phyloP scores from a whole-genome alignment of 2,329 filamentous ascomycete genomes.

The Colletotrichum siamense region DNA sequence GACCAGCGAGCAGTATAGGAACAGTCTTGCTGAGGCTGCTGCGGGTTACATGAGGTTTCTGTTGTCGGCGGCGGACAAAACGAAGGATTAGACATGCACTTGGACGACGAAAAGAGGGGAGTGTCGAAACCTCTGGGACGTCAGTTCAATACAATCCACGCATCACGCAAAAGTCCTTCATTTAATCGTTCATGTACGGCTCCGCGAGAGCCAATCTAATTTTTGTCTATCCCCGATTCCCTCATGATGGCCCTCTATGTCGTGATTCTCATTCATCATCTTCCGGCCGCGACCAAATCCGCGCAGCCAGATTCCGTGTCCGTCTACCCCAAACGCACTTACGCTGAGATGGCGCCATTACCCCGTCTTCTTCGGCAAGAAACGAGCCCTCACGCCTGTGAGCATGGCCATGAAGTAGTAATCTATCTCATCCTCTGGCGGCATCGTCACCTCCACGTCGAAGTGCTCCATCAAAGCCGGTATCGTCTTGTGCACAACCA shows the following conservation, averaged over 20 bases:
- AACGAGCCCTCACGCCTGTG: conserved; percentile 49
- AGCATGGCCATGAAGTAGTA: conserved; percentile 60
- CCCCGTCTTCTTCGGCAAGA: conserved; percentile 27
- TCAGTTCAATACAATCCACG: not conserved
- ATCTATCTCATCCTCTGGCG: conserved; percentile 41
- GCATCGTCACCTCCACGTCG: conserved; percentile 44
- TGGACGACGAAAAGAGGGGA: not conserved
- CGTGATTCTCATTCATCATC: not conserved
- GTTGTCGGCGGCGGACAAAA: not conserved
- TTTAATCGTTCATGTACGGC: not conserved
- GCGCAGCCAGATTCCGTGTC: not conserved
- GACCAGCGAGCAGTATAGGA: conserved; percentile 42
- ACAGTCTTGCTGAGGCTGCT: conserved; percentile 46
- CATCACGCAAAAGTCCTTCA: not conserved
- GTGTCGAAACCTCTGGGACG: rapidly evolving
- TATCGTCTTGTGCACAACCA: conserved; percentile 52
- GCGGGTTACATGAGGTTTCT: conserved; percentile 54
- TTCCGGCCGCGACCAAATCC: rapidly evolving
- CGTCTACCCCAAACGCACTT: not conserved
- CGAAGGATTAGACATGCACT: not conserved
- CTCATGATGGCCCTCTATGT: not conserved
- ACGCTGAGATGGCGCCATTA: not conserved
- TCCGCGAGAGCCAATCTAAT: not conserved
- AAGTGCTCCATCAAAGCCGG: conserved; percentile 48
- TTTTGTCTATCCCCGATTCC: not conserved